Evolutionary conservation across 306 rosid species (phyloP).

Genomic region (Hylodesmum podocarpum): DNA sequence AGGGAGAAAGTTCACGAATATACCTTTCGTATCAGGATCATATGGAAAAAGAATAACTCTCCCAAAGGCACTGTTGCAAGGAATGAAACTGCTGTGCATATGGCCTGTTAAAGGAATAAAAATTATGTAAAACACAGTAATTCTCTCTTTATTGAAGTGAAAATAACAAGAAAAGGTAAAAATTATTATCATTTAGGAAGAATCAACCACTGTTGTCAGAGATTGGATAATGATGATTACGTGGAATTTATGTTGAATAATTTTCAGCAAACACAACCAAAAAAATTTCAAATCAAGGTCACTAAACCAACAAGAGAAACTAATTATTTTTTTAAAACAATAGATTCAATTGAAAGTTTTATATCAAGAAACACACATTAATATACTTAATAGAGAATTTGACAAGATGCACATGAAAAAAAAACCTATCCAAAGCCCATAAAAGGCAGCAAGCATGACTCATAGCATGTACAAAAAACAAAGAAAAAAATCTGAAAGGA

Average conservation of each 20-base stretch:
- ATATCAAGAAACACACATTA: background rate
- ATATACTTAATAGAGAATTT: background rate
- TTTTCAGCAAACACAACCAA: constrained; percentile 13
- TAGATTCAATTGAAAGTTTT: background rate
- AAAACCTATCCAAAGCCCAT: background rate
- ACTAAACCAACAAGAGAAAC: background rate
- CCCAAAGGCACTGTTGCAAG: constrained; percentile 75
- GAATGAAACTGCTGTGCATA: constrained; percentile 76
- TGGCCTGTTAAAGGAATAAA: constrained; percentile 52
- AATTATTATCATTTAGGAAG: background rate
- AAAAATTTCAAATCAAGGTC: background rate
- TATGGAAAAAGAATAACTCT: constrained; percentile 81
- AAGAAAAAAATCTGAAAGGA: constrained; percentile 11
- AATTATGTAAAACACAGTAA: constrained; percentile 21
- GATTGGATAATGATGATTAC: background rate
- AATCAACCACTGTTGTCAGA: constrained; percentile 1
- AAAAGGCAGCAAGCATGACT: constrained; percentile 5
- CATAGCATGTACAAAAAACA: background rate
- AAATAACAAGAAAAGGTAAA: background rate
- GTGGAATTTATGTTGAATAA: constrained; percentile 2
- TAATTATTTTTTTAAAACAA: background rate
- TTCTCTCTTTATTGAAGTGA: constrained; percentile 10
- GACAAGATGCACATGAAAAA: constrained; percentile 1
- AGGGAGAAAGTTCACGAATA: constrained; percentile 18
- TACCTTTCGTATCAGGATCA: constrained; percentile 82